These are phyloP conservation scores for Pestalotiopsis sp. DNA, from an alignment of 2,329 filamentous ascomycete species.

Conservation along the genomic window DNA sequence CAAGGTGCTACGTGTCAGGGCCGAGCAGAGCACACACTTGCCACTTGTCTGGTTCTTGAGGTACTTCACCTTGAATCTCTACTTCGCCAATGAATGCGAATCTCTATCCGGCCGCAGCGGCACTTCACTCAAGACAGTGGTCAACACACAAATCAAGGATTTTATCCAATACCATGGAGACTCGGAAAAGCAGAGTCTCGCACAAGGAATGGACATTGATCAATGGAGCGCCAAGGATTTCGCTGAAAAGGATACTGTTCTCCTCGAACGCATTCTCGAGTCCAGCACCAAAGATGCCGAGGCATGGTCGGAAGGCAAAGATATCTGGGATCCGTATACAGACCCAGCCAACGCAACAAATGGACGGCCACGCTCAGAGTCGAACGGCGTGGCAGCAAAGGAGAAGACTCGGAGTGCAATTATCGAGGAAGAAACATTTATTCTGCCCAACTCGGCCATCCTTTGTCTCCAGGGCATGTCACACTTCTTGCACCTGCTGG, in stretches of 20 bases:
- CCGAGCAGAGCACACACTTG: conserved; percentile 71
- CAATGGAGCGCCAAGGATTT: conserved; percentile 82
- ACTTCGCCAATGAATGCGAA: conserved; percentile 87
- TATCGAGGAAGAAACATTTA: conserved; percentile 83
- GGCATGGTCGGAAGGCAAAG: conserved; percentile 65
- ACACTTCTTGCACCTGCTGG: conserved; percentile 79
- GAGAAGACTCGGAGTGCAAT: conserved; percentile 71
- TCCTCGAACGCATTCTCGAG: conserved; percentile 68
- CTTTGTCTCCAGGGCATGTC: conserved; percentile 81
- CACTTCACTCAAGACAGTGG: conserved; percentile 73
- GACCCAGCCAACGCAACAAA: conserved; percentile 39
- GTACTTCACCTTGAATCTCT: conserved; percentile 80
- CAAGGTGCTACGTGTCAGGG: conserved; percentile 75
- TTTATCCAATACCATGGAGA: conserved; percentile 76
- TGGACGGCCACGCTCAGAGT: conserved; percentile 39
- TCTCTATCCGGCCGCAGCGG: conserved; percentile 80
- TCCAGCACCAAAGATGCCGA: conserved; percentile 72
- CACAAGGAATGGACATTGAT: conserved; percentile 78
- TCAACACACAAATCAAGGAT: conserved; percentile 81
- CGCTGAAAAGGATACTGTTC: conserved; percentile 58
- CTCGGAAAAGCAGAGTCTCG: conserved; percentile 72
- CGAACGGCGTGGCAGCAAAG: conserved; percentile 53
- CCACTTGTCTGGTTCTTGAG: conserved; percentile 73
- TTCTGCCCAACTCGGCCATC: conserved; percentile 82
- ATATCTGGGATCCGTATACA: conserved; percentile 57